Conservation (phyloP, 225 moss, liverwort and hornwort species). For the Ulota crispa region DNA sequence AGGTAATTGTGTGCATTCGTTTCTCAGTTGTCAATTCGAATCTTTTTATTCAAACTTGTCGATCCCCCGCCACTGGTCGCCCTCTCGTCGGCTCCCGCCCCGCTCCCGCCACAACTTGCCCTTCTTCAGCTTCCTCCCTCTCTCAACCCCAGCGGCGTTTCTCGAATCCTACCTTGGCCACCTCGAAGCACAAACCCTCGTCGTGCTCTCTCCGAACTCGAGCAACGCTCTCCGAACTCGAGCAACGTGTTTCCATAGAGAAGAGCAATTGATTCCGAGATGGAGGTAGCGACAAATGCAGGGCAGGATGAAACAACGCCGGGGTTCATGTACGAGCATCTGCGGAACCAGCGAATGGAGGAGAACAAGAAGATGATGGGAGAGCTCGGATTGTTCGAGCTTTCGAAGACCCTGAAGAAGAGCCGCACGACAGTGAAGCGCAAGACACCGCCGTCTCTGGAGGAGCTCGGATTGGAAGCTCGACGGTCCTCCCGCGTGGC, state of each 20-base stretch:
- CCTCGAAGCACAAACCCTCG: neutral
- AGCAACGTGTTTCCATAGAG: neutral
- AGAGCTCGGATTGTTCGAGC: constrained; percentile 42
- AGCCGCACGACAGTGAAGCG: constrained; percentile 29
- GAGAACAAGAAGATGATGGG: constrained; percentile 55
- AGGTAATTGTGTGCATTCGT: too few species aligned
- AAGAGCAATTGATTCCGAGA: neutral
- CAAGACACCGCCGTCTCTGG: constrained; percentile 27
- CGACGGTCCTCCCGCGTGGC: constrained; percentile 61
- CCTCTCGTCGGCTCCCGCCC: neutral
- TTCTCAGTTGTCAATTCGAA: too few species aligned
- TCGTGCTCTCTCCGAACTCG: neutral
- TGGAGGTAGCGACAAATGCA: neutral
- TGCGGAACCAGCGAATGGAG: constrained; percentile 51
- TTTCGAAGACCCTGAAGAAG: constrained; percentile 27
- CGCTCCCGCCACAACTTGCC: neutral
- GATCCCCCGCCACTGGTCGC: neutral
- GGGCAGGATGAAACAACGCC: neutral
- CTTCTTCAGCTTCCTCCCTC: neutral
- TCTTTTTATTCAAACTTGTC: constrained; percentile 6
- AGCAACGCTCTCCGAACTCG: neutral
- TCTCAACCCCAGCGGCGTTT: neutral
- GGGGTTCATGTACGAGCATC: constrained; percentile 35
- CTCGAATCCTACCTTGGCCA: neutral
- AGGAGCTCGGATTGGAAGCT: constrained; percentile 37